phyloP scores from a whole-genome alignment of 1,284 basidiomycete species.

The Rhizoctonia solani region DNA sequence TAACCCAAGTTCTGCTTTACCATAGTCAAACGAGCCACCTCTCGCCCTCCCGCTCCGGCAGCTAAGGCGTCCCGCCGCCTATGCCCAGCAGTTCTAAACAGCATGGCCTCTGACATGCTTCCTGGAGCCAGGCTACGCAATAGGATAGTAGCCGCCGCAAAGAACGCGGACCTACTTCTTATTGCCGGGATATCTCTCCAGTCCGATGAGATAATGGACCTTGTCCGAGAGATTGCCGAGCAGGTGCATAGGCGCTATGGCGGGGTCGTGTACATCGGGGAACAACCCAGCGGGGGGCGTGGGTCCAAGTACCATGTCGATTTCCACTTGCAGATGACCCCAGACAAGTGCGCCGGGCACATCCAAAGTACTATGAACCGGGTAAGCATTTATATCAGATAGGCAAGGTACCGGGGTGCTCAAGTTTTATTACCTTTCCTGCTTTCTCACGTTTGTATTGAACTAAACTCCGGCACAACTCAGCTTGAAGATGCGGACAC shows the following conservation, averaged over 20 bases:
- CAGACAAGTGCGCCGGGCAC: background rate
- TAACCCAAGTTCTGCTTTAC: no score
- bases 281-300: background rate
- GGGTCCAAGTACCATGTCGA: background rate
- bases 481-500: no score
- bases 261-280: background rate
- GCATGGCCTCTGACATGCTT: background rate
- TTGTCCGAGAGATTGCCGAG: background rate
- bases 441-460: no score
- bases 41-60: no score
- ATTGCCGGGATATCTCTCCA: background rate
- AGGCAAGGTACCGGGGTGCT: no score
- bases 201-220: background rate
- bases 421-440: no score
- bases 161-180: background rate
- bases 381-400: background rate
- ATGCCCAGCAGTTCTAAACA: background rate
- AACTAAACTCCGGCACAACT: no score
- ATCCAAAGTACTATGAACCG: background rate
- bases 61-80: background rate
- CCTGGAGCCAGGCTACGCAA: background rate
- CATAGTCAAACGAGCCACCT: no score
- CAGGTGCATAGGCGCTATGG: background rate
- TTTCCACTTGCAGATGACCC: background rate
- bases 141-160: background rate